A percentile compares a stretch with the other conserved stretches of the same genome.
Evolutionary conservation across 1,284 basidiomycete species (phyloP).

Genomic region (Ganoderma leucocontextum): DNA sequence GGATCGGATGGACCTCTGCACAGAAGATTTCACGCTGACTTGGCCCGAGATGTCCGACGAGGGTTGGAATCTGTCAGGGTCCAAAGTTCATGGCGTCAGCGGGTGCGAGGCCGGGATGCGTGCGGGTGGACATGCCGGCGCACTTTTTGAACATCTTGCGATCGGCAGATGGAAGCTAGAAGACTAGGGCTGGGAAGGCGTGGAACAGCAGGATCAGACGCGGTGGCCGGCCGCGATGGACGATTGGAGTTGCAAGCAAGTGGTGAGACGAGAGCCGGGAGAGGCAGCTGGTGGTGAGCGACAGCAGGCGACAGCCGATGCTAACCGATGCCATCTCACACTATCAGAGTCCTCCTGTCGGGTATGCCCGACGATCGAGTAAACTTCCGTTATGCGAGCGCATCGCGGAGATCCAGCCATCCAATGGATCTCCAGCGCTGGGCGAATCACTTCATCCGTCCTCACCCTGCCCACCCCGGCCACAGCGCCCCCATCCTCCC

Average conservation of each 20-base stretch:
- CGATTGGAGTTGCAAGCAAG: neutral
- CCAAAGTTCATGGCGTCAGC: constrained; percentile 15
- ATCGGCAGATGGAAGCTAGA: neutral
- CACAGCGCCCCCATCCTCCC: too few species aligned
- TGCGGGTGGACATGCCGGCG: constrained; percentile 14
- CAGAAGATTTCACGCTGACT: constrained; percentile 95
- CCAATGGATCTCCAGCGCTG: neutral
- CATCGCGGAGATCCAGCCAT: constrained; percentile 1
- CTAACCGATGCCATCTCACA: neutral
- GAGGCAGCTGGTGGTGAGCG: neutral
- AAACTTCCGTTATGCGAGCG: neutral
- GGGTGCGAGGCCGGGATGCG: neutral
- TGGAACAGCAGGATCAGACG: neutral
- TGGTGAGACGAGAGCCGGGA: neutral
- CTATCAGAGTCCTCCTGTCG: neutral
- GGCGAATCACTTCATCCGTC: neutral
- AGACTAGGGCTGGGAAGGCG: neutral
- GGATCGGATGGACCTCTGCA: constrained; percentile 89
- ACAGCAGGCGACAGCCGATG: too few species aligned
- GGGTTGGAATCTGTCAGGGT: constrained; percentile 75
- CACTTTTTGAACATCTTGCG: constrained; percentile 66
- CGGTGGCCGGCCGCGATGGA: neutral
- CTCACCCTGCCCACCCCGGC: too few species aligned
- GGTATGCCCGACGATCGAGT: neutral
- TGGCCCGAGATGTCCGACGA: constrained; percentile 91